Evolutionary conservation across 306 rosid genomes (phyloP), one percentile per base, ranked within the genome.

Genomic region (Sesbania bispinosa): DNA sequence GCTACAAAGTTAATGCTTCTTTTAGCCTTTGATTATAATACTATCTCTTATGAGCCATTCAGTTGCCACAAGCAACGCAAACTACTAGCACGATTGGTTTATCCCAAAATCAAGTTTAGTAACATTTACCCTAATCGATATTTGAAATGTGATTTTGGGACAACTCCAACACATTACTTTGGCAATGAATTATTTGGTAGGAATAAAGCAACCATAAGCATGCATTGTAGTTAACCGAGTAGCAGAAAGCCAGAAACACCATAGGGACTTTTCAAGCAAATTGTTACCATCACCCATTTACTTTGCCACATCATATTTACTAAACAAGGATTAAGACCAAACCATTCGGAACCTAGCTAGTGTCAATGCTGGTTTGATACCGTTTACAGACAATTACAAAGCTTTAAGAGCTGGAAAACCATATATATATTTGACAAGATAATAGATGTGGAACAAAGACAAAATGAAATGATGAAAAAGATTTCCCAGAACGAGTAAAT

Each of bases 401-500:
- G 14, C 10, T 1, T 35, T 51, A 77, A 21, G 69, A 51, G 47
- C 16, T 26, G 46, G 19, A 46, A 48, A 64, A 21, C 32, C 29
- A 13, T 60, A 72, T 35, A 72, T 35, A 71, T 54, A 55, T 47
- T 9, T 63, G 62, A 51, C 29, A 63, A 33, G 63, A 43, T 30
- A 71, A 32, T 23, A 20, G 16, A 20, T 53, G 23, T 4, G 58
- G 66, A 30, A 70, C 13, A 7, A 36, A 13, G 33, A 39, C 39
- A 21, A 69, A 62, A 20, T 59, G 63, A 11, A 55, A 29, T 13
- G 10, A 24, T 18, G 33, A 15, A 51, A 23, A 14, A 43, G 18
- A 51, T 35, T 20, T 61, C 29, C 10, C 47, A 27, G 39, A 8
- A 79, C 47, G 36, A 4, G 47, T 16, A 59, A 47, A 64, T 70